A percentile compares a stretch with the other conserved stretches of the same genome.
phyloP scores from a whole-genome alignment of 2,329 filamentous ascomycete genomes.

The Colletotrichum noveboracense region DNA sequence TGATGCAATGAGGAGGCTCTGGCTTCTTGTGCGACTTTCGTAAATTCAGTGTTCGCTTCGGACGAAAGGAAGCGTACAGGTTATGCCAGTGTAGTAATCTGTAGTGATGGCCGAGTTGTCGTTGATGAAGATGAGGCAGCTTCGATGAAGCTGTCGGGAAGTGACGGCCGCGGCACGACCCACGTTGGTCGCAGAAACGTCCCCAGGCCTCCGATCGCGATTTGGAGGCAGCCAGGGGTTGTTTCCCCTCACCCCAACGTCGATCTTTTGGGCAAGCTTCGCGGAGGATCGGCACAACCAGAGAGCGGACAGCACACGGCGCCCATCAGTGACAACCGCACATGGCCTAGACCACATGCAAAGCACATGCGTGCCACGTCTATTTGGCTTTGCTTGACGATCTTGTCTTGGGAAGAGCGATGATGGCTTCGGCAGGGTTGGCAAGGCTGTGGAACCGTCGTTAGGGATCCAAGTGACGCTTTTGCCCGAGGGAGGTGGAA shows the following conservation, averaged over 20 bases:
- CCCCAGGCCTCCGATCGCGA: neutral
- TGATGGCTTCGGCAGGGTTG: neutral
- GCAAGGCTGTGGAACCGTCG: neutral
- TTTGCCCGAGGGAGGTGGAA: neutral
- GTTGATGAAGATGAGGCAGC: neutral
- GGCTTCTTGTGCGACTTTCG: too few species aligned
- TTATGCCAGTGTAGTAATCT: too few species aligned
- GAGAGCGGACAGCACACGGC: neutral
- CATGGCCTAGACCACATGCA: conserved; percentile 1
- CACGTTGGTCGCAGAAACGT: neutral
- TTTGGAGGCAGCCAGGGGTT: neutral
- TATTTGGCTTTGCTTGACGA: neutral
- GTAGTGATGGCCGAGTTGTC: too few species aligned
- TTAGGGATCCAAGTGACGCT: neutral
- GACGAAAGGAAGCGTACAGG: too few species aligned
- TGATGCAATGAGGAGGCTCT: too few species aligned
- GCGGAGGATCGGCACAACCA: conserved; percentile 4
- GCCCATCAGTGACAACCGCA: neutral
- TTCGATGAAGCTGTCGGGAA: too few species aligned
- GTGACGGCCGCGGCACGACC: too few species aligned
- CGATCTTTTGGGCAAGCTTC: conserved; percentile 9
- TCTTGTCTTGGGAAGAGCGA: neutral
- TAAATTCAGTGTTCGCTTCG: too few species aligned
- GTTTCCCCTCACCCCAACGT: neutral
- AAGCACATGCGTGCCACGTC: conserved; percentile 9